Conservation (phyloP, 2,329 filamentous ascomycete species). For the Scopulariopsis brevicaulis region DNA sequence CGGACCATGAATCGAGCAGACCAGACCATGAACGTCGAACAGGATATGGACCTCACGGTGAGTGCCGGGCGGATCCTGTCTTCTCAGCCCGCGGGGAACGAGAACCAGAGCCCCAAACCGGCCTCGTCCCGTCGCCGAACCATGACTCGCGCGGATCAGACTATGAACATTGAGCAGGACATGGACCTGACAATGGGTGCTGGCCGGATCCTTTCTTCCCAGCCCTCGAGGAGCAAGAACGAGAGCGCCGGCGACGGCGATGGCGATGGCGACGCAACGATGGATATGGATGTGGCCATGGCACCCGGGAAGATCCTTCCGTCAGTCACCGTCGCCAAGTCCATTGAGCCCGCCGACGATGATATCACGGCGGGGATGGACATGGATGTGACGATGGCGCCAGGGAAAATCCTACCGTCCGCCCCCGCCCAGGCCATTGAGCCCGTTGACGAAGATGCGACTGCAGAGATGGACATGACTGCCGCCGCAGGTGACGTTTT, state of each 20-base stretch:
- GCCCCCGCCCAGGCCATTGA: neutral
- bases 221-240: neutral
- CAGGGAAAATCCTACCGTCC: constrained; percentile 40
- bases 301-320: constrained; percentile 17
- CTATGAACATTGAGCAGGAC: constrained; percentile 13
- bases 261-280: constrained; percentile 26
- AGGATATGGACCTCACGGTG: constrained; percentile 9
- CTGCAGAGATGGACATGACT: constrained; percentile 59
- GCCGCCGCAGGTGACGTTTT: constrained; percentile 52
- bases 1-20: constrained; percentile 10
- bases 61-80: constrained; percentile 1
- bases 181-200: constrained; percentile 1
- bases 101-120: neutral
- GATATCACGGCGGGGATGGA: constrained; percentile 40
- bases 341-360: constrained; percentile 12
- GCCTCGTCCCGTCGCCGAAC: constrained; percentile 17
- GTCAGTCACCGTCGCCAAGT: constrained; percentile 22
- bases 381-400: constrained; percentile 54
- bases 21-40: constrained; percentile 12
- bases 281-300: constrained; percentile 32
- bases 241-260: neutral
- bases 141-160: constrained; percentile 10
- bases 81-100: neutral
- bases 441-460: constrained; percentile 21
- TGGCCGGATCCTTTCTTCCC: neutral